phyloP scores from a whole-genome alignment of 2,329 filamentous ascomycete genomes.

The Fusarium coicis region DNA sequence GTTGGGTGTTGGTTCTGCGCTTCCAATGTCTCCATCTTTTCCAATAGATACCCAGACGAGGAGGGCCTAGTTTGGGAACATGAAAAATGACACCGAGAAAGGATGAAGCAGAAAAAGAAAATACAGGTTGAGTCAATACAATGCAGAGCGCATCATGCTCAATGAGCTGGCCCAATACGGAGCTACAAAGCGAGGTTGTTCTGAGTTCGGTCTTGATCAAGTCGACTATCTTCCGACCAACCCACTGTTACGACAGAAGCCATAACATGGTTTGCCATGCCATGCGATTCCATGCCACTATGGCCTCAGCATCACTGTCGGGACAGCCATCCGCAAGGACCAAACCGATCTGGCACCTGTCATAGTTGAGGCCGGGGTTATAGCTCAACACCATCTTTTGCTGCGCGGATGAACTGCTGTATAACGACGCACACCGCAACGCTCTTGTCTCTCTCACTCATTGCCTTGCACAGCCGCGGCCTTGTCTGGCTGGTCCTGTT shows the following conservation, averaged over 20 bases:
- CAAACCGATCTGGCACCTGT: slow-evolving; percentile 39
- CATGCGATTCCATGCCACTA: slow-evolving; percentile 18
- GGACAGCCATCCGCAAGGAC: slow-evolving; percentile 14
- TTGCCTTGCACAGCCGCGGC: slow-evolving; percentile 38
- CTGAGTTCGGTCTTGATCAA: slow-evolving; percentile 23
- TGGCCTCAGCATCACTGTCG: slow-evolving; percentile 34
- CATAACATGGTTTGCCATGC: slow-evolving; percentile 13
- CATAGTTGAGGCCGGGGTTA: slow-evolving; percentile 24
- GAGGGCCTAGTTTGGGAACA: neutral
- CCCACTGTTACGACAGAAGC: slow-evolving; percentile 11
- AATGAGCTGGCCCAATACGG: slow-evolving; percentile 26
- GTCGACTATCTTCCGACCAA: slow-evolving; percentile 8
- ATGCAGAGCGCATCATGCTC: slow-evolving; percentile 28
- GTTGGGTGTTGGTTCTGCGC: slow-evolving; percentile 13
- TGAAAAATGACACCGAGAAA: slow-evolving; percentile 3
- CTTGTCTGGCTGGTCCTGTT: slow-evolving; percentile 25
- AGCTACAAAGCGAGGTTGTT: slow-evolving; percentile 28
- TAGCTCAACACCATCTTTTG: slow-evolving; percentile 18
- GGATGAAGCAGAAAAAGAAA: slow-evolving; percentile 22
- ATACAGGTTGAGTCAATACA: slow-evolving; percentile 18
- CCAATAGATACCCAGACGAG: slow-evolving; percentile 17
- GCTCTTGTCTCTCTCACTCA: slow-evolving; percentile 30
- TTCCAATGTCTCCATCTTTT: slow-evolving; percentile 24
- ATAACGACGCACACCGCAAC: slow-evolving; percentile 36
- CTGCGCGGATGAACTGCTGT: slow-evolving; percentile 31